Conservation (phyloP, 805 yeast species). For the Saturnispora quitensis region DNA sequence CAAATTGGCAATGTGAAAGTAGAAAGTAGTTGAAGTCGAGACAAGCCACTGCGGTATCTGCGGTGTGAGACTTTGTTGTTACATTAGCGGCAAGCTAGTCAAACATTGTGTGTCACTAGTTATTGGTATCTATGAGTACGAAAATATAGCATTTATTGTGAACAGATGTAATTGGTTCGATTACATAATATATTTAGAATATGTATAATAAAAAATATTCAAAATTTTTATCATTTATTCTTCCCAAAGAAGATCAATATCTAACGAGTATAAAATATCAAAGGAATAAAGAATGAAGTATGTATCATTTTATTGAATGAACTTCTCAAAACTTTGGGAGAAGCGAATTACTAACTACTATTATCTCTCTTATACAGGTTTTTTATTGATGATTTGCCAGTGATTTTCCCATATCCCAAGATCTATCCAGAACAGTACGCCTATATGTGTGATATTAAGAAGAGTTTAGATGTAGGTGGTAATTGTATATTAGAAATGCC, state of each 20-base stretch:
- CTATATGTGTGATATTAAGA: slow-evolving; percentile 92
- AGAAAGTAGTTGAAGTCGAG: background rate
- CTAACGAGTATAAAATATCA: background rate
- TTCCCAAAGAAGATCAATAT: background rate
- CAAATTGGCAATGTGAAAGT: slow-evolving; percentile 18
- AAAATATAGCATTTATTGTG: background rate
- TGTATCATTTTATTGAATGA: slow-evolving; percentile 1
- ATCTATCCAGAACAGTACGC: slow-evolving; percentile 98
- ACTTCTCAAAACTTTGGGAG: background rate
- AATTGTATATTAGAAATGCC: slow-evolving; percentile 98
- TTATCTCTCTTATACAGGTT: slow-evolving; percentile 40
- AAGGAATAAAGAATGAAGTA: slow-evolving; percentile 12
- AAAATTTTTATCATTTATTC: background rate
- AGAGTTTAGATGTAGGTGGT: slow-evolving; percentile 92
- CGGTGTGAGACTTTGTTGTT: background rate
- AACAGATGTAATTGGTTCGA: background rate
- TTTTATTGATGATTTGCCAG: slow-evolving; percentile 91
- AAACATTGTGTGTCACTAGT: too few relatives aligned
- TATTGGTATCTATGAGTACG: background rate
- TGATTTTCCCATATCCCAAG: slow-evolving; percentile 90
- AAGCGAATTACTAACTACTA: background rate
- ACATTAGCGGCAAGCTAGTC: too few relatives aligned
- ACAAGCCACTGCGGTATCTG: background rate
- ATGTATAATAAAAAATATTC: background rate
- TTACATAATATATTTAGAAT: background rate